A percentile compares a stretch with the other conserved stretches of the same genome.
These are phyloP conservation scores for Fusarium redolens DNA, from an alignment of 2,329 filamentous ascomycete genomes.

Conservation along the genomic window DNA sequence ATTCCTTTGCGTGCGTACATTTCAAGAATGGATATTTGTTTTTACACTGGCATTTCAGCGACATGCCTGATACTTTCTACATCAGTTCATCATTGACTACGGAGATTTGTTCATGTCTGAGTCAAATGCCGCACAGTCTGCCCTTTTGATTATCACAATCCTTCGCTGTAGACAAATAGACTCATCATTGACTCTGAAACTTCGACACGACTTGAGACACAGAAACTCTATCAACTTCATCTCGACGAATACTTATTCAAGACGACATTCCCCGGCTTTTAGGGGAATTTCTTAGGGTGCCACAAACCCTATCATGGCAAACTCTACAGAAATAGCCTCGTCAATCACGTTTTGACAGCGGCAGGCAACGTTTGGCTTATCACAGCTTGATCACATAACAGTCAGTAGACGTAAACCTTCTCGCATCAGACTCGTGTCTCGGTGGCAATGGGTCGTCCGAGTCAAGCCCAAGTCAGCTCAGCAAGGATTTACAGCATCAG, in stretches of 20 bases:
- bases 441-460: neutral
- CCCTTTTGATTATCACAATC: conserved; percentile 9
- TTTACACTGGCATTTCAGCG: neutral
- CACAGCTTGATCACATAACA: conserved; percentile 1
- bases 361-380: neutral
- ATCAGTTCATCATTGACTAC: neutral
- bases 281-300: neutral
- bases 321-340: conserved; percentile 13
- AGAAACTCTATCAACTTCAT: neutral
- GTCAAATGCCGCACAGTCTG: conserved; percentile 12
- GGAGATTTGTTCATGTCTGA: neutral
- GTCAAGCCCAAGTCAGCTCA: neutral
- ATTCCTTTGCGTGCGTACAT: neutral
- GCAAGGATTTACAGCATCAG: neutral
- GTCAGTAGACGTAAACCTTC: neutral
- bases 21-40: neutral
- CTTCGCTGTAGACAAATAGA: neutral
- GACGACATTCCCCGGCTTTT: neutral
- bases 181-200: neutral
- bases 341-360: conserved; percentile 5
- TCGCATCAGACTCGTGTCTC: neutral
- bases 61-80: neutral
- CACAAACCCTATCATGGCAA: conserved; percentile 4
- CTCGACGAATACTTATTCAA: neutral
- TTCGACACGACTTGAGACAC: neutral